Evolutionary conservation across 495 filamentous ascomycete species (phyloP), one percentile per base, ranked within the genome.

Genomic region (Bacidia gigantensis): DNA sequence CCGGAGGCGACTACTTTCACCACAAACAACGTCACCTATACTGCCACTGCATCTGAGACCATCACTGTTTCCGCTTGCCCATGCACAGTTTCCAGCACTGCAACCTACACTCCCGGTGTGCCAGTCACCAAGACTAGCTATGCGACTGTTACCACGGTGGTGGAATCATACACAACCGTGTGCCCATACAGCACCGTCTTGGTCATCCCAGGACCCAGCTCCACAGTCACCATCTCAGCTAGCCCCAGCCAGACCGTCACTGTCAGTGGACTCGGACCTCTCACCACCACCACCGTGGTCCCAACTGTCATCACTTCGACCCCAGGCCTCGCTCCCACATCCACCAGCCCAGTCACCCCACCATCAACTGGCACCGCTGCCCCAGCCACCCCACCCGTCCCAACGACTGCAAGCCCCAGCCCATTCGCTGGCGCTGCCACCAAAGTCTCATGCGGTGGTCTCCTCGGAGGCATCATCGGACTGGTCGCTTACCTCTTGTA

Each of bases 11-110:
- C 88, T 61, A 64, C 72, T 58, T 65, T 90, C 69, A 77, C 75
- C 63, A 71, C 80, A 72, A 77, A 76, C 66, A 71, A 69, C 69
- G 67, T 73, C 52, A 90, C 86, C 71, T 85, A 87, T 83, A 87
- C 79, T 64, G 77, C 87, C 68, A 83, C 83, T 60, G 76, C 77
- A 68, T 41, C 29, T 2, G 23, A 55, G 22, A 58, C 56, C 42
- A 46, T 58, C 41, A 58, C 56, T 22, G 38, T 54, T 22, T 46
- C 52, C 24, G 58, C 61, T 48, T 64, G 62, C 62, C 62, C 62
- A 3, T 64, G 62, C 61, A 61, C 61, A 1, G 54, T 56, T 46
- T 61, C 61, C 53, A 58, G 55, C 51, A 47, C 40, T 2, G 48
- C 53, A 1, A 29, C 41, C 11, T 29, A 50, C 43, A 56, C 57